Evolutionary conservation across 495 filamentous ascomycete species (phyloP), one percentile per base, ranked within the genome.

Genomic region (Amphirosellinia nigrospora): DNA sequence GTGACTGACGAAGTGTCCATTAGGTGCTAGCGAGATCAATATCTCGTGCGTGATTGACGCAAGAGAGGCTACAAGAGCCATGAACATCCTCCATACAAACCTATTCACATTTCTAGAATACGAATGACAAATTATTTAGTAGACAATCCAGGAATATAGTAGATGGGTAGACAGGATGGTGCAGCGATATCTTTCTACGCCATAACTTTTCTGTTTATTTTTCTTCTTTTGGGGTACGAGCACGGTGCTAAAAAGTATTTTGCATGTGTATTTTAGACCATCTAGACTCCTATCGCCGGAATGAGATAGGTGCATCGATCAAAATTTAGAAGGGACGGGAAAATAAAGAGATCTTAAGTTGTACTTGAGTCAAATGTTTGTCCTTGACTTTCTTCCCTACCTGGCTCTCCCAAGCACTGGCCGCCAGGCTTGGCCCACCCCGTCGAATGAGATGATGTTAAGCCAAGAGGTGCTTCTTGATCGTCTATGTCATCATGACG

Each of bases 21-120:
- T 81, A 97, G 96, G 95, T 68, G 94, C 94, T 52, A 97, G 94
- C 75, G 96, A 99, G 84, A 99, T 99, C 82, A 98, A 97, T 79
- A 99, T 99, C 64, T 96, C 93, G 16, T 98, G 96, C 79, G 96
- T 99, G 9, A 96, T 99, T 73, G 93, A 96, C 74, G 93, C 93
- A 74, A 86, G 91, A 74, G 93, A 97, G 70, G 94, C 94, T 46
- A 91, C 93, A 66, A 89, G 95, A 66, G 96, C 96, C 16, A 89
- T 98, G 83, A 98, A 95, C 75, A 91, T 98, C 73, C 87, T 99
- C 62, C 96, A 99, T 78, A 97, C 95, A 21, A 93, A 90, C 81
- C 87, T 99, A 61, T 98, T 99, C 71, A 88, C 86, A 3, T 88
- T 87, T 65, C 83, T 87, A 21, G 86, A 87, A 36, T 85, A 78